Evolutionary conservation across 164 flowering plant species (phyloP).

Genomic region (Piper longum): DNA sequence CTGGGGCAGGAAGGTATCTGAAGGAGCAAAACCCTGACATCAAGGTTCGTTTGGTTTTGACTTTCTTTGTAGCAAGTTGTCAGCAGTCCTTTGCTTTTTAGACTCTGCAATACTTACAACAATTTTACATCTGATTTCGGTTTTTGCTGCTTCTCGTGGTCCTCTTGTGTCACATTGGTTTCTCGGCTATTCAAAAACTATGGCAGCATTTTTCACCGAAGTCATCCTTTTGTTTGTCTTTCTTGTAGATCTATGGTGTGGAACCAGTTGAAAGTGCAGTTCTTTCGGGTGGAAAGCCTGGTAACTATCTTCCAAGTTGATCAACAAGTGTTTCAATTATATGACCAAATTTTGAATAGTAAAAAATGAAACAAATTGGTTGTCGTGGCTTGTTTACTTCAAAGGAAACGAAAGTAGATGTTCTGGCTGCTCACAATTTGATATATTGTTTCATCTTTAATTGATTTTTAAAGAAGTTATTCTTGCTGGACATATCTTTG

Average conservation of each 20-base stretch:
- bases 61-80: too few relatives aligned
- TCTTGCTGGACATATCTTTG: too few relatives aligned
- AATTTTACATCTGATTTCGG: neutral
- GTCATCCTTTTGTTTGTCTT: neutral
- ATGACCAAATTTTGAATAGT: neutral
- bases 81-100: conserved; percentile 50
- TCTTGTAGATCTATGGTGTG: neutral
- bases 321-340: neutral
- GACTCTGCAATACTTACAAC: conserved; percentile 21
- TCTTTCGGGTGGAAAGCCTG: too few relatives aligned
- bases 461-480: neutral
- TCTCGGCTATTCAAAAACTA: neutral
- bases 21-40: too few relatives aligned
- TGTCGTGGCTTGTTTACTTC: neutral
- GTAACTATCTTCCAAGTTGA: neutral
- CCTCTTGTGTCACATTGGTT: too few relatives aligned
- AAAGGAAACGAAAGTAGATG: neutral
- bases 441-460: neutral
- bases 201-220: neutral
- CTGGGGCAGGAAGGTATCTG: conserved; percentile 40
- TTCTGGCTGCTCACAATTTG: neutral
- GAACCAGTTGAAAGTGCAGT: too few relatives aligned
- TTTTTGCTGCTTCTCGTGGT: neutral
- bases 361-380: neutral
- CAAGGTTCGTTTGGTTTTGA: conserved; percentile 34